phyloP scores from a whole-genome alignment of 192 early-diverging fungal species.

The Helicostylum pulchrum region DNA sequence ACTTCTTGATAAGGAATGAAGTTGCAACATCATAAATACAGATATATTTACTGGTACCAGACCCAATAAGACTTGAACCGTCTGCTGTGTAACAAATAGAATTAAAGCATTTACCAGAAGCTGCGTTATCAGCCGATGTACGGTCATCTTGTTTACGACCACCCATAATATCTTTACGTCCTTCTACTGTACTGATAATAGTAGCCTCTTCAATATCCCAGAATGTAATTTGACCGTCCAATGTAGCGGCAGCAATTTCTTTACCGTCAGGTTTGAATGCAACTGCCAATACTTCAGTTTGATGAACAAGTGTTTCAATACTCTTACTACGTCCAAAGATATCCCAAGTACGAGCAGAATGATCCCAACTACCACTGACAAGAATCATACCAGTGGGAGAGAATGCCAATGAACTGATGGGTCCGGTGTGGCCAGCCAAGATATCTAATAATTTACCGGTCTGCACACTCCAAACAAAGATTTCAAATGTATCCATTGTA shows the following conservation, averaged over 20 bases:
- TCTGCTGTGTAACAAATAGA: slow-evolving; percentile 94
- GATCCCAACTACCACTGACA: slow-evolving; percentile 92
- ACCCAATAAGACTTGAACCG: slow-evolving; percentile 86
- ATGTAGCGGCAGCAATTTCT: slow-evolving; percentile 78
- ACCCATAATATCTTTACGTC: slow-evolving; percentile 86
- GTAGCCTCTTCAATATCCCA: slow-evolving; percentile 84
- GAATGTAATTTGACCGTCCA: slow-evolving; percentile 91
- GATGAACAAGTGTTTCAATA: slow-evolving; percentile 78
- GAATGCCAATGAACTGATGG: slow-evolving; percentile 83
- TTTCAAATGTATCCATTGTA: slow-evolving; percentile 91
- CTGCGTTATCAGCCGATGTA: slow-evolving; percentile 75
- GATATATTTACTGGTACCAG: slow-evolving; percentile 93
- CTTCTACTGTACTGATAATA: slow-evolving; percentile 79
- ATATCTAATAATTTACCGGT: slow-evolving; percentile 98
- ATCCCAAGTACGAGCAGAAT: slow-evolving; percentile 86
- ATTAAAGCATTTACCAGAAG: slow-evolving; percentile 87
- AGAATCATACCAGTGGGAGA: slow-evolving; percentile 78
- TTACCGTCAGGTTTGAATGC: slow-evolving; percentile 90
- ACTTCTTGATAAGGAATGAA: slow-evolving; percentile 78
- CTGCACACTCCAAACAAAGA: slow-evolving; percentile 98
- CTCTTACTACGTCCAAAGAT: slow-evolving; percentile 82
- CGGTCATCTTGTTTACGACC: slow-evolving; percentile 81
- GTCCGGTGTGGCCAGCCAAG: slow-evolving; percentile 88
- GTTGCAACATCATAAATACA: slow-evolving; percentile 89
- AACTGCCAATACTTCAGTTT: slow-evolving; percentile 81